These are phyloP conservation scores for Trichosanthes cucumerina DNA, from an alignment of 306 rosid species.

Conservation along the genomic window DNA sequence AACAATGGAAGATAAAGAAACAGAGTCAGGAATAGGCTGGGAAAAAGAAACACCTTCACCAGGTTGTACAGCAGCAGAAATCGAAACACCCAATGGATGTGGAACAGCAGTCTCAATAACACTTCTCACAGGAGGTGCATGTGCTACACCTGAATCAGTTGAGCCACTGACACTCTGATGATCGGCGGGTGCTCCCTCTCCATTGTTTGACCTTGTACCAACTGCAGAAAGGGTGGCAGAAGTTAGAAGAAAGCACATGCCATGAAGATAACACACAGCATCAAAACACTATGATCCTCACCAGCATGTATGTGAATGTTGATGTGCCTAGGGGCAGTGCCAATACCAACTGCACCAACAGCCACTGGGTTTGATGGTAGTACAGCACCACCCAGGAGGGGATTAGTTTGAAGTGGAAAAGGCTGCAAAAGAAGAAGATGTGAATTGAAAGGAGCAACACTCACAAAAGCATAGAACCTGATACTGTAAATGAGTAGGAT, in stretches of 20 bases:
- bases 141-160: conserved; percentile 47
- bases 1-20: conserved; percentile 42
- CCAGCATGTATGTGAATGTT: conserved; percentile 98
- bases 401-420: conserved; percentile 70
- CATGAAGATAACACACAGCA: background rate
- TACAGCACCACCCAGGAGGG: conserved; percentile 59
- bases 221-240: conserved; percentile 40
- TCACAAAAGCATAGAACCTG: background rate
- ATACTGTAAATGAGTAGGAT: background rate
- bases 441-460: background rate
- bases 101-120: conserved; percentile 34
- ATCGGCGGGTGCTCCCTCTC: conserved; percentile 54
- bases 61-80: conserved; percentile 29
- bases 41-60: conserved; percentile 48
- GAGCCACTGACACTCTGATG: conserved; percentile 39
- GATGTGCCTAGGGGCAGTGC: conserved; percentile 76
- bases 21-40: conserved; percentile 43
- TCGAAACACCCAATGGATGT: conserved; percentile 31
- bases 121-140: conserved; percentile 47
- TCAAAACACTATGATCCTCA: conserved; percentile 14
- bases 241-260: background rate
- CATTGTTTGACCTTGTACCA: conserved; percentile 66
- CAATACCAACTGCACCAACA: conserved; percentile 69
- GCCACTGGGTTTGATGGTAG: conserved; percentile 52
- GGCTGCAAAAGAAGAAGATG: conserved; percentile 44